Conservation (phyloP, 805 yeast species). For the Kluyveromyces aestuarii region DNA sequence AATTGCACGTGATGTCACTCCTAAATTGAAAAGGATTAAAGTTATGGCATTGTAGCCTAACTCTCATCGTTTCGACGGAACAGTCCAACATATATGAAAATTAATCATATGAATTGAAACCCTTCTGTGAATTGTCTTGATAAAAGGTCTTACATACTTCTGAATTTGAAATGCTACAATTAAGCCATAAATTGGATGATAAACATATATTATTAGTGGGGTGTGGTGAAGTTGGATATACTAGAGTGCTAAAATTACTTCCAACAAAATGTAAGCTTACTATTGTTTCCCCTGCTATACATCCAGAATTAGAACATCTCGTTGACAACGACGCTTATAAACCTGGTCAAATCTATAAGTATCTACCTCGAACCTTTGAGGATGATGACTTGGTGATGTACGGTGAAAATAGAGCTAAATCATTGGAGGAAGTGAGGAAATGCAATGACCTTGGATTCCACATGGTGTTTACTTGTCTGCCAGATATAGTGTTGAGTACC, state of each 20-base stretch:
- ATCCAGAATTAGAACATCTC: slow-evolving; percentile 1
- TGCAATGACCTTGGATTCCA: slow-evolving; percentile 13
- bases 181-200: slow-evolving; percentile 23
- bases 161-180: slow-evolving; percentile 9
- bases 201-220: slow-evolving; percentile 25
- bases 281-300: slow-evolving; percentile 20
- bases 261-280: slow-evolving; percentile 28
- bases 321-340: slow-evolving; percentile 7
- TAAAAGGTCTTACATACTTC: too few species aligned
- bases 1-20: neutral
- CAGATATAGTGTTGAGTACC: slow-evolving; percentile 17
- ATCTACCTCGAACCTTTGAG: slow-evolving; percentile 10
- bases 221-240: slow-evolving; percentile 28
- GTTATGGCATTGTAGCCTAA: neutral
- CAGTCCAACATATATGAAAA: neutral
- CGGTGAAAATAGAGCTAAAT: slow-evolving; percentile 3
- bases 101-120: neutral
- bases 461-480: slow-evolving; percentile 24
- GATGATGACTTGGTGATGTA: slow-evolving; percentile 12
- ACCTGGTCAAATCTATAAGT: slow-evolving; percentile 11
- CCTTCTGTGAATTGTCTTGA: neutral
- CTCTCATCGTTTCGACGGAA: neutral
- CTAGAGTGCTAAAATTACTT: slow-evolving; percentile 24
- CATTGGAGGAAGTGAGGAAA: neutral
- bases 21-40: neutral